These are phyloP conservation scores for Lanmaoa pseudosensibilis DNA, from an alignment of 768 basidiomycete species.

Conservation along the genomic window DNA sequence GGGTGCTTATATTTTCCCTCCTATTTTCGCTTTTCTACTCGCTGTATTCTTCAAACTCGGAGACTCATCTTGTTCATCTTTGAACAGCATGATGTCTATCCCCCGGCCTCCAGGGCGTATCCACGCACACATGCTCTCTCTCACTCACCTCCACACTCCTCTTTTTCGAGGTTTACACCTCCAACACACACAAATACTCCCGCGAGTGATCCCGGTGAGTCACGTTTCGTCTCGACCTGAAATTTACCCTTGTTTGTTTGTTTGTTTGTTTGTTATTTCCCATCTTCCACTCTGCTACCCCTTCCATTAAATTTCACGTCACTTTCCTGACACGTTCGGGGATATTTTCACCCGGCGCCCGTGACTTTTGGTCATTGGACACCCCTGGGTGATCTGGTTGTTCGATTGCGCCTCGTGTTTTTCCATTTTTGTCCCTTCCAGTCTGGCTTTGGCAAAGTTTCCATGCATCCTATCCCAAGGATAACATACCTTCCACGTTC, in stretches of 20 bases:
- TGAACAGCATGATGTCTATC: conserved; percentile 18
- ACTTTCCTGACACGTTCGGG: background rate
- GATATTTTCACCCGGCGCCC: background rate
- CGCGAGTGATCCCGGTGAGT: conserved; percentile 30
- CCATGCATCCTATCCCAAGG: background rate
- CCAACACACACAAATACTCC: conserved; percentile 28
- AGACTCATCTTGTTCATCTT: background rate
- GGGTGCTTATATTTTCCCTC: background rate
- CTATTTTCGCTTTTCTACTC: background rate
- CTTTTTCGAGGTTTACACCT: conserved; percentile 23
- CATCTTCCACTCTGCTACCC: background rate
- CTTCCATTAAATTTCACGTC: background rate
- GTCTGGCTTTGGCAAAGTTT: background rate
- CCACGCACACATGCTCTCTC: conserved; percentile 8
- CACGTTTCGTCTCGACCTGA: background rate
- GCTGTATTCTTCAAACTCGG: background rate
- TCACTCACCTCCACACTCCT: conserved; percentile 20
- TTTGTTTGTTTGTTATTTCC: background rate
- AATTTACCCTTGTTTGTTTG: background rate
- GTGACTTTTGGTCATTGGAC: background rate
- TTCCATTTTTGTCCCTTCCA: background rate
- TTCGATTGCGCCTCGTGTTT: background rate
- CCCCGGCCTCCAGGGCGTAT: background rate
- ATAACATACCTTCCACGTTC: background rate
- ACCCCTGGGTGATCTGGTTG: background rate